Base-by-base conservation (phyloP, 2,329 filamentous ascomycete genomes). In the Claviceps cyperi region DNA sequence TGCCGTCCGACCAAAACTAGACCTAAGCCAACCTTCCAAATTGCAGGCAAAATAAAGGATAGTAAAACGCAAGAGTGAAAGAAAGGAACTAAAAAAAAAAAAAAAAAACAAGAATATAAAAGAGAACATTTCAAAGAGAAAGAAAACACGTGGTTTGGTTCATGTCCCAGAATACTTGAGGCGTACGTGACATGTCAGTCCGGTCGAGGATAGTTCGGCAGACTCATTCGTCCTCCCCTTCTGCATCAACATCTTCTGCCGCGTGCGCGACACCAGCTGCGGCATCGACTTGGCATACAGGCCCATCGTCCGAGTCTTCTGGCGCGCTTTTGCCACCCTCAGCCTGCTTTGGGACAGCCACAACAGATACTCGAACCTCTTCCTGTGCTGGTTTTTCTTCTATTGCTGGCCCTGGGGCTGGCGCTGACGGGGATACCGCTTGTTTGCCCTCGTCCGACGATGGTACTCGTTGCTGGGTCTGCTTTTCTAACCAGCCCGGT, bases 401-500 rank as follows among this genome's bases (percentile, higher is more conserved):
- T 2, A 52, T 54, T 3, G 46, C 15, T 32, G 53, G 19, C 43
- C 52, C 32, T 24, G 49, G 48, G 50, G 28, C 9, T 32, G 28
- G 9, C 28, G 28, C 28, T 32, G 28, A 32, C 3, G 28, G 28
- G 28, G 28, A 32, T 11, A 5, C 54, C 50, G 37, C 52, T 48
- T 9, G 52, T 53, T 8, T 38, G 21, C 14, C 56, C 50, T 24
- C 43, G 8, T 50, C 58, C 48, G 57, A 56, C 1, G 51, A 47
- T 21, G 57, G 46, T 19, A 57, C 49, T 32, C 47, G 50, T 13
- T 49, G 52, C 7, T 54, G 55, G 1, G 55, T 46, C 48, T 59
- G 58, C 49, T 55, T 65, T 46, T 69, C 66, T 17, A 58, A 59
- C 77, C 77, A 80, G 0, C 70, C 71, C 2, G 80, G 80, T 1